These are phyloP conservation scores for Furcasterigmium furcatum DNA, from an alignment of 2,329 filamentous ascomycete genomes.

Conservation along the genomic window DNA sequence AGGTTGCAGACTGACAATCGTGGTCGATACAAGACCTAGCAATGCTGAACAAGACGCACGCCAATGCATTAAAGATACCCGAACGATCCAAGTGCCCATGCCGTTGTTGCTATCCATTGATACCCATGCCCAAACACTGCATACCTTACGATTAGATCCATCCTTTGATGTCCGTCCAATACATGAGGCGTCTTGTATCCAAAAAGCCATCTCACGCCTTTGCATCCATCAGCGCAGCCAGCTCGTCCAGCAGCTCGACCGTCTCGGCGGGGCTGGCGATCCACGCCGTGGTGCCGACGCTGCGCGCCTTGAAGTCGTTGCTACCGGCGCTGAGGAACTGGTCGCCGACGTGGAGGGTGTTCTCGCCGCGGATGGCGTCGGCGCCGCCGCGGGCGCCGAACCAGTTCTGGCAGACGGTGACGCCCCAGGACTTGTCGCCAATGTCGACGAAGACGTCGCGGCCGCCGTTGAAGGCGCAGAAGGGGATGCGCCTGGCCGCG, in stretches of 20 bases:
- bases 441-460: slow-evolving; percentile 99
- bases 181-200: too few relatives aligned
- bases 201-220: not conserved
- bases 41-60: too few relatives aligned
- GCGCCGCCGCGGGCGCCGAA: slow-evolving; percentile 46
- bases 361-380: slow-evolving; percentile 65
- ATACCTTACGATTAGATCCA: too few relatives aligned
- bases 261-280: slow-evolving; percentile 92
- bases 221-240: slow-evolving; percentile 52
- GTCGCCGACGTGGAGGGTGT: slow-evolving; percentile 92
- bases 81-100: too few relatives aligned
- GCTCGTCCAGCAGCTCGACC: slow-evolving; percentile 82
- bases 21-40: too few relatives aligned
- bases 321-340: slow-evolving; percentile 94
- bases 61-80: too few relatives aligned
- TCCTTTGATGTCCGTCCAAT: too few relatives aligned
- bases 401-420: slow-evolving; percentile 86
- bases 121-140: too few relatives aligned
- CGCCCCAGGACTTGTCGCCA: slow-evolving; percentile 95
- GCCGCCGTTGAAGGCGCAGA: slow-evolving; percentile 97
- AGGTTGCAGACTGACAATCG: too few relatives aligned
- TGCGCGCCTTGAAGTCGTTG: slow-evolving; percentile 94
- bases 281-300: slow-evolving; percentile 94
- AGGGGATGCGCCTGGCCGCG: slow-evolving; percentile 57
- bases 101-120: too few relatives aligned